Conservation (phyloP, 371 early-diverging fungal genomes). For the Lichtheimia hyalospora region DNA sequence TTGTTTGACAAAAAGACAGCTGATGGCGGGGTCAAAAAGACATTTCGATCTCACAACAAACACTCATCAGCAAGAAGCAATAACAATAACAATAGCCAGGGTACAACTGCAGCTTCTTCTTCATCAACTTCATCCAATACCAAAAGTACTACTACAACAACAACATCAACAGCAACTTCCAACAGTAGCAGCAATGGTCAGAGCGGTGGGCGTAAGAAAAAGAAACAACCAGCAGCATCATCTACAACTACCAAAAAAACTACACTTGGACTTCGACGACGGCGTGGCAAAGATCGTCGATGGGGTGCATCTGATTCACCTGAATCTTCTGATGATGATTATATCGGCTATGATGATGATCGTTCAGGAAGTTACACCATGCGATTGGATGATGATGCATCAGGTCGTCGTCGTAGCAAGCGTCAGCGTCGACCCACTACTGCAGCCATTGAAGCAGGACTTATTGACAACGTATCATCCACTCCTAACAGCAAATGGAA, state of each 20-base stretch:
- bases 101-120: slow-evolving; percentile 6
- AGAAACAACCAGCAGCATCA: slow-evolving; percentile 15
- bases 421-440: slow-evolving; percentile 25
- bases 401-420: slow-evolving; percentile 16
- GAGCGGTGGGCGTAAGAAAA: too few relatives aligned
- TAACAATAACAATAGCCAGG: slow-evolving; percentile 10
- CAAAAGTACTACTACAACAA: neutral
- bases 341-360: slow-evolving; percentile 54
- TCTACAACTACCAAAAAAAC: slow-evolving; percentile 21
- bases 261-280: slow-evolving; percentile 19
- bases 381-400: slow-evolving; percentile 26
- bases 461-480: neutral
- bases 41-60: slow-evolving; percentile 76
- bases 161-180: neutral
- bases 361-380: slow-evolving; percentile 64
- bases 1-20: slow-evolving; percentile 82
- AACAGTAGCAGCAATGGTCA: neutral
- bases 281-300: slow-evolving; percentile 26
- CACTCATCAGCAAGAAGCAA: slow-evolving; percentile 20
- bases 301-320: slow-evolving; percentile 47
- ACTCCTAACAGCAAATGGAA: neutral
- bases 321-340: slow-evolving; percentile 37
- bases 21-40: slow-evolving; percentile 74
- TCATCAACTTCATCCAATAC: neutral
- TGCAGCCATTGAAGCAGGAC: slow-evolving; percentile 17